Percentiles rank a stretch among this genome's conserved stretches.
These are phyloP conservation scores for Xylaria sp. DNA, from an alignment of 2,329 filamentous ascomycete genomes.

Conservation along the genomic window DNA sequence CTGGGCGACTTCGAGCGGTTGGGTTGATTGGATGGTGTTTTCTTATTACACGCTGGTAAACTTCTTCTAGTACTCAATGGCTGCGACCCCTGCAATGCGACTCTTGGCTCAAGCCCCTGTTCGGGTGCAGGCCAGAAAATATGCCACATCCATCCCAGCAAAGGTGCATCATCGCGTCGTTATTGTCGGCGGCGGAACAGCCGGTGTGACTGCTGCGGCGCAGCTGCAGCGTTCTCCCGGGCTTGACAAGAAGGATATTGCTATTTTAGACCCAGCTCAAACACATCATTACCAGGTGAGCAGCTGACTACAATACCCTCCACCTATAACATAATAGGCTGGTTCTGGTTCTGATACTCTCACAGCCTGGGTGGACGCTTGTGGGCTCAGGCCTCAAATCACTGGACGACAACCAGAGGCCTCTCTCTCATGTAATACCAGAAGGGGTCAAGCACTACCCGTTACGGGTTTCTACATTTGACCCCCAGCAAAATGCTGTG, in stretches of 20 bases:
- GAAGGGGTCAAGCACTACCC: slow-evolving; percentile 51
- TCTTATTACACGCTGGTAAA: neutral
- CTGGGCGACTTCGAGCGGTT: neutral
- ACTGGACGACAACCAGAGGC: slow-evolving; percentile 44
- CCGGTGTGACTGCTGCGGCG: slow-evolving; percentile 72
- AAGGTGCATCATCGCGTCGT: slow-evolving; percentile 68
- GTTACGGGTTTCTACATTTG: slow-evolving; percentile 48
- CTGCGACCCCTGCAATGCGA: slow-evolving; percentile 26
- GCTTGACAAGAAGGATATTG: slow-evolving; percentile 50
- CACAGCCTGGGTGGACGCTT: slow-evolving; percentile 52
- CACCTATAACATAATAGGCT: neutral
- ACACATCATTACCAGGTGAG: slow-evolving; percentile 51
- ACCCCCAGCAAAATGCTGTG: slow-evolving; percentile 51
- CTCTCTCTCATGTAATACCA: slow-evolving; percentile 48
- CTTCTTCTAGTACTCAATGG: slow-evolving; percentile 30
- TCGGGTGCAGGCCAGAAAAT: slow-evolving; percentile 37
- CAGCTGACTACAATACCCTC: neutral
- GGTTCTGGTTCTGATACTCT: slow-evolving; percentile 28
- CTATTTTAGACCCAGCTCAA: slow-evolving; percentile 51
- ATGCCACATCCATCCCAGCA: slow-evolving; percentile 46
- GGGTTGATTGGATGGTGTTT: neutral
- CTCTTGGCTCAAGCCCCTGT: slow-evolving; percentile 39
- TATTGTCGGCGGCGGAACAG: slow-evolving; percentile 73
- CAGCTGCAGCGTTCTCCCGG: slow-evolving; percentile 63
- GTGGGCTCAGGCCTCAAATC: slow-evolving; percentile 51